These are phyloP conservation scores for Hippophae gyantsensis DNA, from an alignment of 306 rosid species.

Conservation along the genomic window DNA sequence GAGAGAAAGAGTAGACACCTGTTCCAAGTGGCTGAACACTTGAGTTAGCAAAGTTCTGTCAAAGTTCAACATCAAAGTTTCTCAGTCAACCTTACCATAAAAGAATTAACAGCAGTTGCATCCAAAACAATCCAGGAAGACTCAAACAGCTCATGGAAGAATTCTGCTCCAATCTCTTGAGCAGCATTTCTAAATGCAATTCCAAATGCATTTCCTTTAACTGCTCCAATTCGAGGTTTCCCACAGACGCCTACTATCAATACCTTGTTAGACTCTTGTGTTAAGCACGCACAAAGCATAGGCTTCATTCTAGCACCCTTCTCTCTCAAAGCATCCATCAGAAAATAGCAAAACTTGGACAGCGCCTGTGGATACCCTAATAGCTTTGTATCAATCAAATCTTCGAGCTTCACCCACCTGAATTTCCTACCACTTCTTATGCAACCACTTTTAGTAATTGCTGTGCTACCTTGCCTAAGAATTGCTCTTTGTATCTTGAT, in stretches of 20 bases:
- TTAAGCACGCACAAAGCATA: constrained; percentile 81
- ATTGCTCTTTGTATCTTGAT: constrained; percentile 78
- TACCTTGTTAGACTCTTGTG: constrained; percentile 68
- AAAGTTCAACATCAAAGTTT: constrained; percentile 45
- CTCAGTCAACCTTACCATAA: constrained; percentile 87
- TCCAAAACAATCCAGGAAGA: constrained; percentile 90
- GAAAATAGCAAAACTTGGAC: constrained; percentile 81
- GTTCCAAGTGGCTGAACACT: constrained; percentile 14
- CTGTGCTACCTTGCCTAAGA: constrained; percentile 84
- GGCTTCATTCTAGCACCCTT: constrained; percentile 97
- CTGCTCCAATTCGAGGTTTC: constrained; percentile 86
- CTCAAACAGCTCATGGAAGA: constrained; percentile 87
- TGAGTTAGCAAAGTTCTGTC: constrained; percentile 13
- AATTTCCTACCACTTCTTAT: constrained; percentile 88
- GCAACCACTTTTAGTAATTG: constrained; percentile 65
- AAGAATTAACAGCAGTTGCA: constrained; percentile 57
- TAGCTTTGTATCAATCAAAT: constrained; percentile 53
- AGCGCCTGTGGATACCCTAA: constrained; percentile 90
- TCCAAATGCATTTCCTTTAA: constrained; percentile 82
- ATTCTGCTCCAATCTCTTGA: constrained; percentile 59
- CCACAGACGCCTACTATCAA: constrained; percentile 89
- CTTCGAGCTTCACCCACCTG: constrained; percentile 87
- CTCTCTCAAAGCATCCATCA: constrained; percentile 90
- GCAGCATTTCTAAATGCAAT: constrained; percentile 73
- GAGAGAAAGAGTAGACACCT: neutral